phyloP scores from a whole-genome alignment of 148 eudicot genomes.

The Silene conica region DNA sequence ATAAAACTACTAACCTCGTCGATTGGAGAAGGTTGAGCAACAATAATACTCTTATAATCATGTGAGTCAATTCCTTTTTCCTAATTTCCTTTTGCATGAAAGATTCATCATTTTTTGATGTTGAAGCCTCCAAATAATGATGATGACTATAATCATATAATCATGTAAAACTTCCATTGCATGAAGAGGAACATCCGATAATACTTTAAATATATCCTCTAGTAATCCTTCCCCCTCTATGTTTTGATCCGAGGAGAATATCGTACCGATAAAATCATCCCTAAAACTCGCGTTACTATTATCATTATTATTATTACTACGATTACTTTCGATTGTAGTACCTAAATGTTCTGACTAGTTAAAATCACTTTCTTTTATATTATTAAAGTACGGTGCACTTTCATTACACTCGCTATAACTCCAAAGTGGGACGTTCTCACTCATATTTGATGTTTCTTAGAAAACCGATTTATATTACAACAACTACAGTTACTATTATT shows the following conservation, averaged over 20 bases:
- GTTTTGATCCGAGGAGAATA: background rate
- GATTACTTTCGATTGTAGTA: too few relatives aligned
- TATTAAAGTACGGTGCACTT: background rate
- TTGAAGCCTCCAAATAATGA: background rate
- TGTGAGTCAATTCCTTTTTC: background rate
- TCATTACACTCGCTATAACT: background rate
- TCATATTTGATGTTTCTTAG: too few relatives aligned
- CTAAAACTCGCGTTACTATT: background rate
- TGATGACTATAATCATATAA: too few relatives aligned
- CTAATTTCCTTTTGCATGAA: background rate
- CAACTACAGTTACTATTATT: too few relatives aligned
- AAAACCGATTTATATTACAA: too few relatives aligned
- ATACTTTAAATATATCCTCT: slow-evolving; percentile 11
- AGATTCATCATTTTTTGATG: background rate
- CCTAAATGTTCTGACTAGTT: background rate
- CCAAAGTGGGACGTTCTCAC: background rate
- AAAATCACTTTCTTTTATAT: background rate
- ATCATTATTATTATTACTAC: background rate
- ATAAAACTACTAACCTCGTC: background rate
- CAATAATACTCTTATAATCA: background rate
- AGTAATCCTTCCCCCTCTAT: background rate
- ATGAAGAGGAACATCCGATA: slow-evolving; percentile 14
- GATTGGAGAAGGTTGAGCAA: slow-evolving; percentile 4
- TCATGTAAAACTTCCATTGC: too few relatives aligned
- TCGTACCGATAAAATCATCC: background rate